Base-by-base conservation (phyloP, 768 basidiomycete genomes). In the Boletus rufocinnamomeus region DNA sequence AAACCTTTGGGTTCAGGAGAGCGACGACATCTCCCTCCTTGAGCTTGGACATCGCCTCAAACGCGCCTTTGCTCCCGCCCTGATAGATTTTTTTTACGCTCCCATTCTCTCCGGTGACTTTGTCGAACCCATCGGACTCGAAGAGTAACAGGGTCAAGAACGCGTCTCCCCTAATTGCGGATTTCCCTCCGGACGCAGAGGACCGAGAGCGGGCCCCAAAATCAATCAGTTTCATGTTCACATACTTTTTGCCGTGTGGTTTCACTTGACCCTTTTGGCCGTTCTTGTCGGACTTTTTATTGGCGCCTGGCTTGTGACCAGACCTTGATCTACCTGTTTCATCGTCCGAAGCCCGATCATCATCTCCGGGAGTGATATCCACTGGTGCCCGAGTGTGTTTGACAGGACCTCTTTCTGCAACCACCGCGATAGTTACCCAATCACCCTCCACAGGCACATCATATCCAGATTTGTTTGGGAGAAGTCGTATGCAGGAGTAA, bases 401-500 rank as follows among this genome's bases (percentile, higher is more conserved):
- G 68, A 95, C 77, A 8, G 87, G 88, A 3, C 93, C 88, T 23
- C 94, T 84, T 71, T 96, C 93, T 2, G 95, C 96, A 16, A 99
- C 86, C 6, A 98, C 95, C 2, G 93, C 96, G 48, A 99, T 92
- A 7, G 95, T 95, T 43, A 98, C 82, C 91, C 93, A 98, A 72
- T 98, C 97, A 3, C 91, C 91, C 7, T 84, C 83, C 2, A 98
- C 87, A 11, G 96, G 95, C 1, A 99, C 84, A 46, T 98, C 95
- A 71, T 94, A 96, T 19, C 86, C 87, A 57, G 89, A 86, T 62
- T 90, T 88, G 68, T 91, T 85, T 0, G 88, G 84, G 16, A 87
- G 80, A 0, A 89, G 82, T 11, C 90, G 86, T 44, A 94, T 81
- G 47, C 87, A 82, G 10, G 94, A 93, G 75, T 99, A 99, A 37